These are phyloP conservation scores for Pezicula carpinea DNA, from an alignment of 2,329 filamentous ascomycete genomes.

Conservation along the genomic window DNA sequence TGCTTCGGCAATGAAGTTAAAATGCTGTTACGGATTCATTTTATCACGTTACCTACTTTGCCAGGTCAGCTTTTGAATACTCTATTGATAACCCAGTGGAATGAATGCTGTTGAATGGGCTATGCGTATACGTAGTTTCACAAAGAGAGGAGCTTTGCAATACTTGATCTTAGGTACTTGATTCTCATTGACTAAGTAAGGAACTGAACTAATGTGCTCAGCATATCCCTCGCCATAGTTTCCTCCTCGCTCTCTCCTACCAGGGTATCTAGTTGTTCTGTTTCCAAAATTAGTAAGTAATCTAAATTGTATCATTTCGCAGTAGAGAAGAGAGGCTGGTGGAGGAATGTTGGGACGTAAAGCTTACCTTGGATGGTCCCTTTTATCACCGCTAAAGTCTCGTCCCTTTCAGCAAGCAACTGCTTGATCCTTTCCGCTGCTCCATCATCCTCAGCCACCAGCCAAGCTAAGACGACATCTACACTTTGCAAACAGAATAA, in stretches of 20 bases:
- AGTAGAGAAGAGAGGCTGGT: too few relatives aligned
- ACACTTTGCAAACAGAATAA: slow-evolving; percentile 78
- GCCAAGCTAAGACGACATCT: slow-evolving; percentile 84
- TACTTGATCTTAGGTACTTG: neutral
- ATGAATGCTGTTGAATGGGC: too few relatives aligned
- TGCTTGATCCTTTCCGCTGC: slow-evolving; percentile 60
- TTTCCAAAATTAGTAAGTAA: slow-evolving; percentile 11
- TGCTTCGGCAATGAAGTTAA: too few relatives aligned
- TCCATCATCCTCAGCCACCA: slow-evolving; percentile 81
- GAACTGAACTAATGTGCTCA: slow-evolving; percentile 52
- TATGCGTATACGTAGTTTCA: too few relatives aligned
- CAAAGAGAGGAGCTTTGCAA: too few relatives aligned
- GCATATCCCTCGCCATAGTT: slow-evolving; percentile 56
- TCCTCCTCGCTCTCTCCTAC: slow-evolving; percentile 48
- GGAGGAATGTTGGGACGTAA: too few relatives aligned
- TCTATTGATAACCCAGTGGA: too few relatives aligned
- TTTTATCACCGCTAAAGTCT: slow-evolving; percentile 58
- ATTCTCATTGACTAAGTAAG: slow-evolving; percentile 21
- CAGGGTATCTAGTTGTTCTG: slow-evolving; percentile 58
- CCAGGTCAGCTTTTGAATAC: too few relatives aligned
- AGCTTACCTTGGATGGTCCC: slow-evolving; percentile 58
- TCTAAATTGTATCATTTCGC: too few relatives aligned
- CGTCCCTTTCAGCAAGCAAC: slow-evolving; percentile 63
- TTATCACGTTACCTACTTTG: too few relatives aligned
- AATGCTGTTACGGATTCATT: too few relatives aligned